Base-by-base conservation (phyloP, 352 stramenopile genomes). In the Pythium utonaiense region DNA sequence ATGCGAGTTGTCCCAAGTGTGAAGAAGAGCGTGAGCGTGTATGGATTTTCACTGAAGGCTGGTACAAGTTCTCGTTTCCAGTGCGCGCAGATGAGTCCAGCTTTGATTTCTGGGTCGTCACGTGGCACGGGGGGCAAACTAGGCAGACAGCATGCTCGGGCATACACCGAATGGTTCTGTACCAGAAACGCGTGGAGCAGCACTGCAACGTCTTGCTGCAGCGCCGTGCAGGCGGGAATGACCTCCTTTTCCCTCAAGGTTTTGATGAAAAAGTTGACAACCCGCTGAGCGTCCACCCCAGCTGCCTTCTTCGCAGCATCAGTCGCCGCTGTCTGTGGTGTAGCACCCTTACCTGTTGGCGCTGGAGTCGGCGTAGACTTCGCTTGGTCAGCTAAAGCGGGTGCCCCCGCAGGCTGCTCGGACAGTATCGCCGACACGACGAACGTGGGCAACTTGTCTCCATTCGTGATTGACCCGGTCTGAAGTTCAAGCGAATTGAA, bases 401-500 rank as follows among this genome's bases (percentile, higher is more conserved):
- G n/a, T 13, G 3, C 6, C 5, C 4, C 40, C 14, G n/a, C 3
- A 14, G 40, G 40, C 6, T 47, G 40, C 19, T 30, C 59, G 22
- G 24, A 88, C 74, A 17, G 67, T 64, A 33, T 64, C 50, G 27
- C 52, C 58, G 28, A 88, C 45, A 54, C 40, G 40, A 47, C 40
- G 17, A 80, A 84, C 24, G 51, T 19, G 7, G 81, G 75, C 1
- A 91, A 56, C 33, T 81, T 82, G 7, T 91, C 77, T 0, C 70
- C 48, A 13, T 70, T 71, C 1, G 66, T 66, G 17, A 84, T 22
- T 4, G 67, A 61, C 1, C 74, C 77, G 14, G 55, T 67, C 40
- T 92, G 80, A 16, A 92, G 68, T 53, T 92, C 75, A 47, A 86
- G 41, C 8, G 75, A 81, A 25, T 91, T 69, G 31, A 89, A 87